A percentile compares a stretch with the other conserved stretches of the same genome.
Evolutionary conservation across 768 basidiomycete species (phyloP).

Genomic region (Psilocybe subaeruginosa): DNA sequence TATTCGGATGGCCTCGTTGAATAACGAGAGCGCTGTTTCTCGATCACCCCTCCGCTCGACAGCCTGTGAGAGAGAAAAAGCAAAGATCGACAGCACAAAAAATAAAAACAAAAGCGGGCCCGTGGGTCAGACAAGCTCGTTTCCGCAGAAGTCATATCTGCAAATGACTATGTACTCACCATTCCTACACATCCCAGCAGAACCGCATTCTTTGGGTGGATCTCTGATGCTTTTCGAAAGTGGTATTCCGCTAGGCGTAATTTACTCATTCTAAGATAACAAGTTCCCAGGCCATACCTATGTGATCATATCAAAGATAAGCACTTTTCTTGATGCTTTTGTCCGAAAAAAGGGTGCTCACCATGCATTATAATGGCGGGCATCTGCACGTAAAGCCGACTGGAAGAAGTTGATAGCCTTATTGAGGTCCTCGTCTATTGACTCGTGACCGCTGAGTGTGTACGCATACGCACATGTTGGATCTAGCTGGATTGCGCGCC

Average conservation of each 20-base stretch:
- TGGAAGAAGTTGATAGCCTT: slow-evolving; percentile 92
- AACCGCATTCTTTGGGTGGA: slow-evolving; percentile 96
- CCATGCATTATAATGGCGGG: slow-evolving; percentile 98
- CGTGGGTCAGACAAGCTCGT: slow-evolving; percentile 26
- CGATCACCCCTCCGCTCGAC: slow-evolving; percentile 85
- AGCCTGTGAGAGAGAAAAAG: slow-evolving; percentile 52
- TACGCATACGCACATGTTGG: slow-evolving; percentile 93
- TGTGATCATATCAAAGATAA: slow-evolving; percentile 35
- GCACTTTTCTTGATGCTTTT: slow-evolving; percentile 15
- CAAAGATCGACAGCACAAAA: slow-evolving; percentile 13
- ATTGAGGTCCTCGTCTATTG: slow-evolving; percentile 93
- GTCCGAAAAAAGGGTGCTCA: slow-evolving; percentile 41
- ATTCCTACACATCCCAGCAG: slow-evolving; percentile 94
- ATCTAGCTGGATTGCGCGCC: slow-evolving; percentile 87
- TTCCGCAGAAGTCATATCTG: slow-evolving; percentile 21
- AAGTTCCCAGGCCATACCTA: slow-evolving; percentile 99
- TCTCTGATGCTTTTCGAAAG: slow-evolving; percentile 88
- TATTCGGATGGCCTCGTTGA: slow-evolving; percentile 78
- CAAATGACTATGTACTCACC: slow-evolving; percentile 57
- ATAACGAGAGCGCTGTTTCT: slow-evolving; percentile 74
- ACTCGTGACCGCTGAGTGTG: slow-evolving; percentile 96
- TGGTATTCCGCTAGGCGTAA: slow-evolving; percentile 94
- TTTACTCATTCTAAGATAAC: slow-evolving; percentile 95
- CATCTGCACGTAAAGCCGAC: slow-evolving; percentile 87
- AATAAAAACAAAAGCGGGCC: slow-evolving; percentile 12